Conservation (phyloP, 2,329 filamentous ascomycete genomes). For the Parastagonospora nodorum region DNA sequence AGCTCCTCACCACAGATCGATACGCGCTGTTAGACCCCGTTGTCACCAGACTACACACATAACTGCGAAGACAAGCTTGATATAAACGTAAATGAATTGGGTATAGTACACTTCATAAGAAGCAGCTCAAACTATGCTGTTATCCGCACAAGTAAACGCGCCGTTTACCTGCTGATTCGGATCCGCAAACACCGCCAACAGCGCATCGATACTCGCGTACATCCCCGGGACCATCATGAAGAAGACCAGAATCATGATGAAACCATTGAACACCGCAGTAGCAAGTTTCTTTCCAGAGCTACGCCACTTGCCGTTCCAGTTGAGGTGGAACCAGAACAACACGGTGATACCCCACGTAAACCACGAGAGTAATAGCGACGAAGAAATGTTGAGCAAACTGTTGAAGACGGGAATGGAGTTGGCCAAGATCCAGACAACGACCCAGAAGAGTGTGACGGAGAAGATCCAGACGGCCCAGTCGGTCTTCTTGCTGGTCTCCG, state of each 20-base stretch:
- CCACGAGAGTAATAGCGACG: constrained; percentile 30
- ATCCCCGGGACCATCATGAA: constrained; percentile 34
- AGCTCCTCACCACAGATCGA: too few relatives aligned
- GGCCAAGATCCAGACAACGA: constrained; percentile 32
- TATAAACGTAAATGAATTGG: neutral
- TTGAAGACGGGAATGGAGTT: constrained; percentile 37
- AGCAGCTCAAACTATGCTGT: constrained; percentile 23
- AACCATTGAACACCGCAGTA: constrained; percentile 23
- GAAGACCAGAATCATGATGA: constrained; percentile 25
- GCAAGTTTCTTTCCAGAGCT: constrained; percentile 24
- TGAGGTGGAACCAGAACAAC: constrained; percentile 38
- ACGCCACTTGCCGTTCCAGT: constrained; percentile 32
- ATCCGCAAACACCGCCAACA: constrained; percentile 30
- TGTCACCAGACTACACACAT: too few relatives aligned
- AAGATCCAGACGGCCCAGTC: constrained; percentile 30
- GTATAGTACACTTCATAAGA: neutral
- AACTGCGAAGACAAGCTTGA: neutral
- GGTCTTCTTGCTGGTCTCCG: constrained; percentile 18
- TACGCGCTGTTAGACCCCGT: neutral
- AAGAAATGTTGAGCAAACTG: constrained; percentile 32
- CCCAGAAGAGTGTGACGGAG: constrained; percentile 30
- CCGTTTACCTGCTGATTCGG: constrained; percentile 29
- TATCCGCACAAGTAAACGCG: constrained; percentile 36
- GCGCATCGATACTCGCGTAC: constrained; percentile 29
- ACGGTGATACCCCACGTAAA: constrained; percentile 36